Evolutionary conservation across 345 rosid genomes (phyloP).

Genomic region (Draba incana): DNA sequence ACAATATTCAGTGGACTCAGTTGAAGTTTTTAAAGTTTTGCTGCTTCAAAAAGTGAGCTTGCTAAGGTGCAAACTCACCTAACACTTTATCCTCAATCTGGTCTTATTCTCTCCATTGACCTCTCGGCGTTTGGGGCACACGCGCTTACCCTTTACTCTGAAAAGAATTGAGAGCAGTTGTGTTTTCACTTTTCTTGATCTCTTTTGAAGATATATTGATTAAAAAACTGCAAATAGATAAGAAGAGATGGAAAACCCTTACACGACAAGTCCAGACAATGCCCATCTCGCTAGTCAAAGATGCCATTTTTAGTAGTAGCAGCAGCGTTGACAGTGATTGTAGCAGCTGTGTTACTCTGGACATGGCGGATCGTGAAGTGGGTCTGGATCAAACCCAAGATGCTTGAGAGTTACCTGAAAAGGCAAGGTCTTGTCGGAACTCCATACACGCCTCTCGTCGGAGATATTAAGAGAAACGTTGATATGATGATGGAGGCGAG

Average conservation of each 20-base stretch:
- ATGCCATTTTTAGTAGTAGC: conserved; percentile 32
- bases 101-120: not conserved
- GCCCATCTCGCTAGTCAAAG: not conserved
- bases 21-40: conserved; percentile 8
- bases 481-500: conserved; percentile 38
- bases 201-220: conserved; percentile 10
- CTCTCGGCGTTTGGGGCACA: not conserved
- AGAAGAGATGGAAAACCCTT: conserved; percentile 11
- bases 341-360: conserved; percentile 28
- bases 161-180: not conserved
- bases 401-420: conserved; percentile 49
- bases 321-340: conserved; percentile 18
- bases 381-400: conserved; percentile 58
- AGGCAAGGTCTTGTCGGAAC: conserved; percentile 53
- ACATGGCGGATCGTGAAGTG: conserved; percentile 45
- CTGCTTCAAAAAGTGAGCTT: not conserved
- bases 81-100: not conserved
- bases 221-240: conserved; percentile 11
- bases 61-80: not conserved
- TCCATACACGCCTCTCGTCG: conserved; percentile 43
- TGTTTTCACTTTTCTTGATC: not conserved
- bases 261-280: conserved; percentile 7
- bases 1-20: not conserved
- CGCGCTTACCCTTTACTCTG: conserved; percentile 10
- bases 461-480: conserved; percentile 46